Evolutionary conservation across 148 eudicot species (phyloP).

Genomic region (Rhododendron mucronatum): DNA sequence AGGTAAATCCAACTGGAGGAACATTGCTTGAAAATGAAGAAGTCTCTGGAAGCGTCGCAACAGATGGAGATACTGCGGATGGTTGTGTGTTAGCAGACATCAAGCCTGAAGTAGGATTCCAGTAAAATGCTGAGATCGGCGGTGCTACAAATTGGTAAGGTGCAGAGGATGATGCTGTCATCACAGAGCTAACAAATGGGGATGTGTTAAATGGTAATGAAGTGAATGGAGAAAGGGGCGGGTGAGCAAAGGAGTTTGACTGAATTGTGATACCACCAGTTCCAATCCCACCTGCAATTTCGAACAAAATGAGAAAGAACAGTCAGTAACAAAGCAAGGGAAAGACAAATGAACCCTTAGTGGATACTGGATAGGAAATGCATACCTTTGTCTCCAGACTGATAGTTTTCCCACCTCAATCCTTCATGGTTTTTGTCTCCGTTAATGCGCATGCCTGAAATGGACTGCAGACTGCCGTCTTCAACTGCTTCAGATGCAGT

Average conservation of each 20-base stretch:
- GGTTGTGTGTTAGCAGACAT: background rate
- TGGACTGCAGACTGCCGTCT: background rate
- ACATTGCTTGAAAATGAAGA: background rate
- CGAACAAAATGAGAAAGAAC: background rate
- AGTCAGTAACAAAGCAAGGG: background rate
- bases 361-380: background rate
- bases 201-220: constrained; percentile 1
- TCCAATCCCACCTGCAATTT: constrained; percentile 16
- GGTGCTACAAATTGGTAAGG: background rate
- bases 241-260: background rate
- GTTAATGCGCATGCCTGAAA: constrained; percentile 21
- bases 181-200: background rate
- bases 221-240: background rate
- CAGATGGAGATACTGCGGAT: background rate
- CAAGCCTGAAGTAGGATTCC: background rate
- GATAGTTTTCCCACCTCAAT: constrained; percentile 28
- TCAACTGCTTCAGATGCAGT: constrained; percentile 1
- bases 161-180: background rate
- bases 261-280: background rate
- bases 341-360: background rate
- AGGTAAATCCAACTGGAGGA: background rate
- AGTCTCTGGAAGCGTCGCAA: background rate
- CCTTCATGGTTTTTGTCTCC: constrained; percentile 19
- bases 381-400: constrained; percentile 30
- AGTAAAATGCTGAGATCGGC: background rate